A percentile compares a stretch with the other conserved stretches of the same genome.
Evolutionary conservation across 495 filamentous ascomycete genomes (phyloP).

Genomic region (Aspergillus incahuasiensis): DNA sequence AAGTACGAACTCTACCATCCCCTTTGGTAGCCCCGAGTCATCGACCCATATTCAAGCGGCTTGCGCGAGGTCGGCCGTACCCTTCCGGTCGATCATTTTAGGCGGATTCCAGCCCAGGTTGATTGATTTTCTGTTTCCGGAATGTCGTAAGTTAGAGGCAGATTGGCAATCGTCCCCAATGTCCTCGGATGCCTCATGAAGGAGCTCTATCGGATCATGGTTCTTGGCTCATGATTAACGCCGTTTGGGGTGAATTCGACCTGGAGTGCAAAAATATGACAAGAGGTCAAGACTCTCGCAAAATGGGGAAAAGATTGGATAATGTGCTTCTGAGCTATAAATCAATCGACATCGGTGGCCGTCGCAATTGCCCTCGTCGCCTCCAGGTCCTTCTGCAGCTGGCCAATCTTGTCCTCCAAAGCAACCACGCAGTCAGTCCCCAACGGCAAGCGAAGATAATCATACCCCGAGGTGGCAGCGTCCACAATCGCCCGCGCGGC

Average conservation of each 20-base stretch:
- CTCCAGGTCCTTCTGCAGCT: constrained; percentile 20
- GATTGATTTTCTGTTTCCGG: background rate
- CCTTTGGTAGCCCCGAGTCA: too few species aligned
- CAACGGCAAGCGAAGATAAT: constrained; percentile 11
- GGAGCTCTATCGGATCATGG: too few species aligned
- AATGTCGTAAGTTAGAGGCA: background rate
- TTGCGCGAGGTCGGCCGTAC: too few species aligned
- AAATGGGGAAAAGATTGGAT: background rate
- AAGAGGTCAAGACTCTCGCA: background rate
- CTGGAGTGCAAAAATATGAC: background rate
- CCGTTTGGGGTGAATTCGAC: background rate
- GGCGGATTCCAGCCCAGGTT: too few species aligned
- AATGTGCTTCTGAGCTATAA: background rate
- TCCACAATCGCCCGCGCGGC: constrained; percentile 8
- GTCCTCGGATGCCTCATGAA: too few species aligned
- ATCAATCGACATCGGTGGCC: constrained; percentile 11
- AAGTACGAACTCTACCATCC: too few species aligned
- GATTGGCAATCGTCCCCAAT: too few species aligned
- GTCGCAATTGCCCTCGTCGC: constrained; percentile 12
- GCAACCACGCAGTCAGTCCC: constrained; percentile 21
- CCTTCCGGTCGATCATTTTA: too few species aligned
- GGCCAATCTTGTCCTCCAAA: constrained; percentile 20
- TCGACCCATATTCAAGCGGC: too few species aligned
- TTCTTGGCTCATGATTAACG: too few species aligned
- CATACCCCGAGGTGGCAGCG: background rate